Percentiles rank a stretch among this genome's conserved stretches.
These are phyloP conservation scores for Pyrenophora seminiperda DNA, from an alignment of 2,329 filamentous ascomycete species.

Conservation along the genomic window DNA sequence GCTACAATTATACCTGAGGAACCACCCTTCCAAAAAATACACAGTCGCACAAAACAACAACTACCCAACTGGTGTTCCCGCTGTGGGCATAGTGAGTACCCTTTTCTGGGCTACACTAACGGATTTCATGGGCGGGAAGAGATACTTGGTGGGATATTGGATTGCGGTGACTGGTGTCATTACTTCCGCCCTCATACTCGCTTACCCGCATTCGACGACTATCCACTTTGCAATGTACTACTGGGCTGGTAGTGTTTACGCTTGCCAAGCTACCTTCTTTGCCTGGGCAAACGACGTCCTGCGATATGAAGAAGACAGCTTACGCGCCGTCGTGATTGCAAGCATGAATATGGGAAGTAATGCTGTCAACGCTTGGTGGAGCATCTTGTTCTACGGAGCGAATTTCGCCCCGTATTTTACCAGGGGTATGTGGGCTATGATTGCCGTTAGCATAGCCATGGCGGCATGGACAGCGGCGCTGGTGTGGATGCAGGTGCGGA, in stretches of 20 bases:
- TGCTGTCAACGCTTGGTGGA: constrained; percentile 75
- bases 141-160: constrained; percentile 64
- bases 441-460: constrained; percentile 65
- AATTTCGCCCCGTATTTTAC: constrained; percentile 69
- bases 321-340: constrained; percentile 70
- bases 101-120: constrained; percentile 73
- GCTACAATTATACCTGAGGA: constrained; percentile 57
- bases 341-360: constrained; percentile 68
- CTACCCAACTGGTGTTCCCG: constrained; percentile 59
- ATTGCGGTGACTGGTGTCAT: constrained; percentile 68
- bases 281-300: constrained; percentile 76
- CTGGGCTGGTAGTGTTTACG: constrained; percentile 71
- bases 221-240: constrained; percentile 70
- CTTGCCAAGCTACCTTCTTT: constrained; percentile 75
- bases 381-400: constrained; percentile 71
- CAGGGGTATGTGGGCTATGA: constrained; percentile 77
- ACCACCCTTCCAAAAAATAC: constrained; percentile 53
- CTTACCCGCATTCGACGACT: constrained; percentile 56
- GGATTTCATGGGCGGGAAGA: constrained; percentile 66
- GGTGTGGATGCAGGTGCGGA: constrained; percentile 52
- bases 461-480: constrained; percentile 64
- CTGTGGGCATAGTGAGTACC: constrained; percentile 60
- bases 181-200: constrained; percentile 67
- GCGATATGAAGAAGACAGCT: constrained; percentile 65
- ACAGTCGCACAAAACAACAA: constrained; percentile 59